Evolutionary conservation across 176 grass and related monocot genomes (phyloP).

Genomic region (Carex pumila): DNA sequence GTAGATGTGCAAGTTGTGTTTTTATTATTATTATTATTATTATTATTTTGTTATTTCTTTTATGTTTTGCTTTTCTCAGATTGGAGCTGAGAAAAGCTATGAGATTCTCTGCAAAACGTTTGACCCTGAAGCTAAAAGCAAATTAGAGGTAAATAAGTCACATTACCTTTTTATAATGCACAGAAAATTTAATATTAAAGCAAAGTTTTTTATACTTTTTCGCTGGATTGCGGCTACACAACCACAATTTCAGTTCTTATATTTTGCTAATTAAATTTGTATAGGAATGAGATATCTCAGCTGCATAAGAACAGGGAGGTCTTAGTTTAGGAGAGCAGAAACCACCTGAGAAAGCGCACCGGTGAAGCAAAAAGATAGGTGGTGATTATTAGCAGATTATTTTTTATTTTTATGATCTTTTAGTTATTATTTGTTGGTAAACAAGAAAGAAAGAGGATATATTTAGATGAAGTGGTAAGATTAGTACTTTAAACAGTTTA

Average conservation of each 20-base stretch:
- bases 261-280: not conserved
- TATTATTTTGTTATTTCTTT: not conserved
- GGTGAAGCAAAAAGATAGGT: too few species aligned
- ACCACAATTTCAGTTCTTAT: not conserved
- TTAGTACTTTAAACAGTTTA: too few species aligned
- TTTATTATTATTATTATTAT: not conserved
- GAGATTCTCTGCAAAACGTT: slow-evolving; percentile 84
- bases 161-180: slow-evolving; percentile 1
- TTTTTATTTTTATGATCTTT: too few species aligned
- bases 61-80: slow-evolving; percentile 26
- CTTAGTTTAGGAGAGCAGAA: too few species aligned
- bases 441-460: too few species aligned
- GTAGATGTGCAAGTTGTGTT: not conserved
- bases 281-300: not conserved
- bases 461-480: too few species aligned
- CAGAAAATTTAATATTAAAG: not conserved
- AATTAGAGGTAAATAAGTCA: slow-evolving; percentile 48
- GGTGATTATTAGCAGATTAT: too few species aligned
- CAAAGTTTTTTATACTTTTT: not conserved
- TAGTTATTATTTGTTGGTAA: too few species aligned
- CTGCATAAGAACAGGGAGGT: not conserved
- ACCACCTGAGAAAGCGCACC: too few species aligned
- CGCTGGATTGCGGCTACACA: not conserved
- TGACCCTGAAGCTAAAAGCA: slow-evolving; percentile 62
- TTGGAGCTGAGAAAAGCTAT: slow-evolving; percentile 58